Evolutionary conservation across 2,329 filamentous ascomycete genomes (phyloP).

Genomic region (Samsoniella hepiali): DNA sequence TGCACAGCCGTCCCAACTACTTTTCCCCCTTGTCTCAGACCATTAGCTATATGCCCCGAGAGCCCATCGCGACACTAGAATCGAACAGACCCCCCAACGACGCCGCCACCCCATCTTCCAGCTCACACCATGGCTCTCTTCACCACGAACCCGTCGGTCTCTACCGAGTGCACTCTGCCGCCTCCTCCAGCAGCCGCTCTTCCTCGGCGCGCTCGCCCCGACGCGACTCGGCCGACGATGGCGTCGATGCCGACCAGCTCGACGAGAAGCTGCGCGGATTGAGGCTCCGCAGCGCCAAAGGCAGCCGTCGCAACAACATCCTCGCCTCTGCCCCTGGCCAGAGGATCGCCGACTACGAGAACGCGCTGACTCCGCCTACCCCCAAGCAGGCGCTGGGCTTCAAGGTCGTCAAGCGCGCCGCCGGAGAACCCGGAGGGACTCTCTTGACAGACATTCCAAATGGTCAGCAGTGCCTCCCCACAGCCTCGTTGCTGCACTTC

Average conservation of each 20-base stretch:
- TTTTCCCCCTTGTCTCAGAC: constrained; percentile 30
- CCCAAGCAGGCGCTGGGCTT: constrained; percentile 51
- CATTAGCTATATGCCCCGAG: constrained; percentile 63
- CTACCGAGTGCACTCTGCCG: constrained; percentile 31
- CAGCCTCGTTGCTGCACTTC: background rate
- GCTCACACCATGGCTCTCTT: constrained; percentile 57
- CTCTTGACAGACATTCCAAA: constrained; percentile 68
- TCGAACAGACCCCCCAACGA: constrained; percentile 37
- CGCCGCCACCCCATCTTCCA: constrained; percentile 30
- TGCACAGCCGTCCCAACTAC: constrained; percentile 47
- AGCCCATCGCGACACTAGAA: constrained; percentile 47
- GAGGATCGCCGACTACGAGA: constrained; percentile 60
- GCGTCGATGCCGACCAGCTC: constrained; percentile 41
- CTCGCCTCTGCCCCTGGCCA: constrained; percentile 42
- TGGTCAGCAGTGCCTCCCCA: constrained; percentile 52
- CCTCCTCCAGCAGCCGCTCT: constrained; percentile 36
- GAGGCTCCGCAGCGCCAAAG: constrained; percentile 38
- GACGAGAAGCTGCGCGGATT: constrained; percentile 52
- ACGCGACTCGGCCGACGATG: constrained; percentile 28
- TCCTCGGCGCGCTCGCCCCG: constrained; percentile 33
- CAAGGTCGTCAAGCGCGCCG: constrained; percentile 51
- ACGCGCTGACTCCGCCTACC: constrained; percentile 48
- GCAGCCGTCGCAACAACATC: constrained; percentile 22
- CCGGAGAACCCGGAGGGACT: constrained; percentile 36
- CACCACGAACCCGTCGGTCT: constrained; percentile 41